Base-by-base conservation (phyloP, 2,329 filamentous ascomycete species). In the Uncinocarpus reesii region DNA sequence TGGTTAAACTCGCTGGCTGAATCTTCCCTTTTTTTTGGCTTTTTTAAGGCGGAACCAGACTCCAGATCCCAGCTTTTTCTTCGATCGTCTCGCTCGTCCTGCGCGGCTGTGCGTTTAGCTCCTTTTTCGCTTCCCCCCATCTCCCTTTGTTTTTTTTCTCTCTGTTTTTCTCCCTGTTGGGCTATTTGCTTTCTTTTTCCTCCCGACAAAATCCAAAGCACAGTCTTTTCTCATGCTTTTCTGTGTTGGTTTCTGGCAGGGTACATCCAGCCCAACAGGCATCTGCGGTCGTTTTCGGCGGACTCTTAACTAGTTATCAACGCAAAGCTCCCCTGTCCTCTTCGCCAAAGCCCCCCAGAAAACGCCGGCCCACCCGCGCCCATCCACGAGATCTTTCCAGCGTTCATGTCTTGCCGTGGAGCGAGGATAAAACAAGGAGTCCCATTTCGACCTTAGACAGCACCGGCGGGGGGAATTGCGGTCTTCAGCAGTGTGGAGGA, bases 401-500 rank as follows among this genome's bases (percentile, higher is more conserved):
- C 16, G 11, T 46, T 46, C 43, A 46, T 38, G 43, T 38, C 24
- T 31, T n/a, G 7, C n/a, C 8, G 34, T 46, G 43, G 10, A 46
- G 32, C 21, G 32, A 37, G 26, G 32, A 37, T 10, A 24, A 38
- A 29, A 36, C 23, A 46, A 36, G 24, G 16, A 40, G 5, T 16
- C 20, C 21, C 34, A 7, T 40, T 15, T 42, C 31, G 21, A 38
- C 35, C 4, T 48, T 29, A 11, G 2, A 28, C 18, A 34, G n/a
- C n/a, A n/a, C n/a, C n/a, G n/a, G n/a, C n/a, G n/a, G 23, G 15
- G 23, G 46, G 35, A 40, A 45, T 40, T 45, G 41, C 49, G 52
- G 52, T 42, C 47, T 29, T 21, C 15, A 43, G 24, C 32, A n/a
- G 20, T n/a, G 34, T 40, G 29, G 50, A 51, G 48, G 52, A 51